phyloP scores from a whole-genome alignment of 345 rosid species.

The Raphanus sativus region DNA sequence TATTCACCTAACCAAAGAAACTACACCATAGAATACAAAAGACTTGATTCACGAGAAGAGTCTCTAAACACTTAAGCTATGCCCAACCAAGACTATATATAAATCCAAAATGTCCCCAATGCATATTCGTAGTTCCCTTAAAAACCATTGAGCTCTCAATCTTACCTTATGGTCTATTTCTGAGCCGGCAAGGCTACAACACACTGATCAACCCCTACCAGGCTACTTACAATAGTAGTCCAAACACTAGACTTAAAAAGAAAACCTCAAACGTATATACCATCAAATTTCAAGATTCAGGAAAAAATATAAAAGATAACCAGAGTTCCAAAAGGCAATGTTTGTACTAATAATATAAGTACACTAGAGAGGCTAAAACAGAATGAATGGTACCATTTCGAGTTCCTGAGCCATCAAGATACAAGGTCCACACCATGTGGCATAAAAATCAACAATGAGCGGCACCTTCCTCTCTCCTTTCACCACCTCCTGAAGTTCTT shows the following conservation, averaged over 20 bases:
- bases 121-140: neutral
- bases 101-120: neutral
- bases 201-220: neutral
- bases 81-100: neutral
- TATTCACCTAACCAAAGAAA: neutral
- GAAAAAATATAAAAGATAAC: neutral
- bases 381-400: slow-evolving; percentile 58
- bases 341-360: neutral
- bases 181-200: neutral
- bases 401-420: slow-evolving; percentile 92
- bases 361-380: neutral
- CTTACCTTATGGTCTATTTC: neutral
- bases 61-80: neutral
- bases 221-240: slow-evolving; percentile 2
- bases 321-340: neutral
- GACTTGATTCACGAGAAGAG: neutral
- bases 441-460: slow-evolving; percentile 81
- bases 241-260: neutral
- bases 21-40: neutral
- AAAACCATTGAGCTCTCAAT: neutral
- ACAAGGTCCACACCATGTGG: slow-evolving; percentile 98
- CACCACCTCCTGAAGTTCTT: slow-evolving; percentile 79
- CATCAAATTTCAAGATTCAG: neutral
- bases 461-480: slow-evolving; percentile 82
- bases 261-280: neutral